Base-by-base conservation (phyloP, 202 grass and related monocot species). In the Schoenoplectus triqueter region DNA sequence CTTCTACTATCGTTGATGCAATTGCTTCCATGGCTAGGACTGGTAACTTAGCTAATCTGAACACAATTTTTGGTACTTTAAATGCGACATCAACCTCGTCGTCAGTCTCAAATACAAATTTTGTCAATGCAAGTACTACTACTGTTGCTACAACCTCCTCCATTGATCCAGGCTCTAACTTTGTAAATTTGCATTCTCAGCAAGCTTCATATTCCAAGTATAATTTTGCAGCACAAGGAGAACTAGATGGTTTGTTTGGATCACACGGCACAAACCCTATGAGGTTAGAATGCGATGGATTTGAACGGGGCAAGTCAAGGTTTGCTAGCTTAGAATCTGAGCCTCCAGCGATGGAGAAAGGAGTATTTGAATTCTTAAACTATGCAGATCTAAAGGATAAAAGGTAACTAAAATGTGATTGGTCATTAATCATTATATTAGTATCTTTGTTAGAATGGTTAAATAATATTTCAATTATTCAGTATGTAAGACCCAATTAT, bases 11-110 rank as follows among this genome's bases (percentile, higher is more conserved):
- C 17, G 64, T 83, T 52, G 81, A 83, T 71, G 81, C 81, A 41
- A 83, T 83, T 70, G 81, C 65, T 59, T 83, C 81, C 50, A 83
- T 83, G 19, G 81, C 81, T 59, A 69, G 81, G 31, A 83, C 8
- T 13, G 22, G 47, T 3, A 83, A 83, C 64, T 19, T 83, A 3
- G 21, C 65, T 48, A 83, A 59, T 41, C 64, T 83, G 14, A 83
- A 83, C 21, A 54, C 81, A 14, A 52, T 83, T 44, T 83, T 83
- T 69, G 65, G 63, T 56, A 11, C 19, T 42, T 69, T 65, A 69
- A 83, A 69, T 11, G 81, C 65, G 71, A 70, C 81, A 83, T 83
- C 81, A 54, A 83, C 81, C 64, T 83, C 81, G 45, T 83, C 81
- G 44, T 83, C 81, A 18, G 47, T 65, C 19, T 83, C 81, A 71